phyloP scores from a whole-genome alignment of 192 early-diverging fungal species.

The Rhizophlyctis rosea region DNA sequence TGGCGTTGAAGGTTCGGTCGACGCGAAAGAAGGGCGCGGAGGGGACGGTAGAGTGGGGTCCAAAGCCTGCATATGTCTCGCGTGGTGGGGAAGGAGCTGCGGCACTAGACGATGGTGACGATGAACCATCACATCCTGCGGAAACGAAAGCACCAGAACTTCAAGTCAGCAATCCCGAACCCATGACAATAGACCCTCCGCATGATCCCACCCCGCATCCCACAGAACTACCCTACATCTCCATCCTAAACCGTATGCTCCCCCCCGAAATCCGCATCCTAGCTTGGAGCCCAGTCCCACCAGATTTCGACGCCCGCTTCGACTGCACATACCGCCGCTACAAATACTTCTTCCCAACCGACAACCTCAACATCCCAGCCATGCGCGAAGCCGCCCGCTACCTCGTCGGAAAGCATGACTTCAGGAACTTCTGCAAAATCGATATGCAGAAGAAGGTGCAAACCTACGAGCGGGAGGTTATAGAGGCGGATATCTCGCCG shows the following conservation, averaged over 20 bases:
- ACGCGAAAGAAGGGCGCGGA: slow-evolving; percentile 13
- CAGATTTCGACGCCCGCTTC: slow-evolving; percentile 83
- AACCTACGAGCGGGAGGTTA: slow-evolving; percentile 74
- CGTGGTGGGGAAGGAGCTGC: not conserved
- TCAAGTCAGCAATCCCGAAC: too few relatives aligned
- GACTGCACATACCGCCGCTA: slow-evolving; percentile 80
- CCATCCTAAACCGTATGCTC: slow-evolving; percentile 79
- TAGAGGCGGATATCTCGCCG: slow-evolving; percentile 58
- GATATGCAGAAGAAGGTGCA: slow-evolving; percentile 80
- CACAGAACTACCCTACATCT: slow-evolving; percentile 74
- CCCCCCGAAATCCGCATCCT: slow-evolving; percentile 87
- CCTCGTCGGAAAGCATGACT: slow-evolving; percentile 85
- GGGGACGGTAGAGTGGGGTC: slow-evolving; percentile 31
- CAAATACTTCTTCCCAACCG: slow-evolving; percentile 83
- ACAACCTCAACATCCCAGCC: slow-evolving; percentile 62
- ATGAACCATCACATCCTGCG: not conserved
- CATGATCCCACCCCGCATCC: not conserved
- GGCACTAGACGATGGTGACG: slow-evolving; percentile 5
- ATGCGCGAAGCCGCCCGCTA: slow-evolving; percentile 73
- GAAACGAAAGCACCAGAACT: slow-evolving; percentile 13
- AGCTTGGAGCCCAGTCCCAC: slow-evolving; percentile 80
- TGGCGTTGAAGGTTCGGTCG: slow-evolving; percentile 70
- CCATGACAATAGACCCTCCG: slow-evolving; percentile 5
- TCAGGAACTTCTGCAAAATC: slow-evolving; percentile 93
- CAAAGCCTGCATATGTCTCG: slow-evolving; percentile 13